phyloP scores from a whole-genome alignment of 1,284 basidiomycete species.

The Chondrostereum purpureum region DNA sequence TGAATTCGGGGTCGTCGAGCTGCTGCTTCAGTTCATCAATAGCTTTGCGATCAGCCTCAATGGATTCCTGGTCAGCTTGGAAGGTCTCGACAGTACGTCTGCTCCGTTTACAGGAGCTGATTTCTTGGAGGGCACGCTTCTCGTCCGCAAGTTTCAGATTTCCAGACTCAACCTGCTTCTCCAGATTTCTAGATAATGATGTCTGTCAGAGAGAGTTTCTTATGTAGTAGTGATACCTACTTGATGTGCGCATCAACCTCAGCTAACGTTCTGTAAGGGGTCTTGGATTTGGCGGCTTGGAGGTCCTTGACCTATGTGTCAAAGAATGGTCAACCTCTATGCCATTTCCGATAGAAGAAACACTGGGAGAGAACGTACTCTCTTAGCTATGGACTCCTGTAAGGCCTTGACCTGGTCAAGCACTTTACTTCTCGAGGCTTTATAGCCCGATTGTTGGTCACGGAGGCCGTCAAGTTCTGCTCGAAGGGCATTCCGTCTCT shows the following conservation, averaged over 20 bases:
- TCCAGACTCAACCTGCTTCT: constrained; percentile 89
- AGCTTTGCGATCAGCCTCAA: constrained; percentile 73
- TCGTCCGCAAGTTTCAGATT: constrained; percentile 92
- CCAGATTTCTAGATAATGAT: constrained; percentile 55
- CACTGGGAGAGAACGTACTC: constrained; percentile 64
- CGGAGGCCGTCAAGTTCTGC: constrained; percentile 81
- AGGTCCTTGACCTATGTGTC: constrained; percentile 91
- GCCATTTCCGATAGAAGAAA: constrained; percentile 8
- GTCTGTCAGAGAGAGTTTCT: constrained; percentile 7
- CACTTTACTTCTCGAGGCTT: constrained; percentile 70
- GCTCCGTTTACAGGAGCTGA: constrained; percentile 64
- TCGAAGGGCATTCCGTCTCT: constrained; percentile 70
- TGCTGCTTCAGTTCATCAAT: constrained; percentile 81
- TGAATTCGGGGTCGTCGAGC: constrained; percentile 88
- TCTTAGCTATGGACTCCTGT: constrained; percentile 80
- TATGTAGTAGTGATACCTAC: too few relatives aligned
- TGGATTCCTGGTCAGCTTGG: constrained; percentile 70
- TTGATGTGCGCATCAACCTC: constrained; percentile 86
- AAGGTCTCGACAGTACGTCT: constrained; percentile 75
- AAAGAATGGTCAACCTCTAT: too few relatives aligned
- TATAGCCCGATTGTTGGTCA: constrained; percentile 76
- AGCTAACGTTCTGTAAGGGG: constrained; percentile 78
- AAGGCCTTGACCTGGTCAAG: constrained; percentile 79
- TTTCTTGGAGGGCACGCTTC: constrained; percentile 90
- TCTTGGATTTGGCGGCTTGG: constrained; percentile 77